Evolutionary conservation across 306 rosid genomes (phyloP).

Genomic region (Corylus avellana): DNA sequence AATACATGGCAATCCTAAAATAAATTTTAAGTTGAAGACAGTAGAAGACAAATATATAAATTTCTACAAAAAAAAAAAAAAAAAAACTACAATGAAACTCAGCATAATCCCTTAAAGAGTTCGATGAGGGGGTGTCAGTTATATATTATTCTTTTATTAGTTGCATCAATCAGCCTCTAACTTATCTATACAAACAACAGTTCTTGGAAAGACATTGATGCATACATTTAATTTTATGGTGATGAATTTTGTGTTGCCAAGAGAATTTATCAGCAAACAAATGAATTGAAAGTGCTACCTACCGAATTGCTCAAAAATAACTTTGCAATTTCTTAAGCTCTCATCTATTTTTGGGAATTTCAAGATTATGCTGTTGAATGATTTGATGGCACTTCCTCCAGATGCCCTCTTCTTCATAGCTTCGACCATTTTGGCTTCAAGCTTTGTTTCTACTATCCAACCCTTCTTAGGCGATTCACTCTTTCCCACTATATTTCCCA

Average conservation of each 20-base stretch:
- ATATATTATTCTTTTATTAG: neutral
- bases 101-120: neutral
- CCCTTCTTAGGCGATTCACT: slow-evolving; percentile 36
- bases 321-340: slow-evolving; percentile 81
- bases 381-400: slow-evolving; percentile 64
- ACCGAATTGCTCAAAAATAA: slow-evolving; percentile 82
- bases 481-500: slow-evolving; percentile 75
- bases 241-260: slow-evolving; percentile 14
- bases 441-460: slow-evolving; percentile 58
- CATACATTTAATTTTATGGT: neutral
- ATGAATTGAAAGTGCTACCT: slow-evolving; percentile 33
- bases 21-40: neutral
- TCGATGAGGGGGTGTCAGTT: neutral
- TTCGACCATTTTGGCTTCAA: slow-evolving; percentile 83
- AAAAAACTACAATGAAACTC: too few species aligned
- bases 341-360: slow-evolving; percentile 91
- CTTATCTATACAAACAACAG: neutral
- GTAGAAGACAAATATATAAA: too few species aligned
- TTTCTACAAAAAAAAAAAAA: too few species aligned
- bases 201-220: neutral
- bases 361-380: slow-evolving; percentile 80
- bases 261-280: slow-evolving; percentile 15
- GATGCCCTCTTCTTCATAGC: slow-evolving; percentile 66
- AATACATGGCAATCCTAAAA: too few species aligned
- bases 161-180: neutral